Evolutionary conservation across 2,329 filamentous ascomycete genomes (phyloP).

Genomic region (Trichoderma polysporum): DNA sequence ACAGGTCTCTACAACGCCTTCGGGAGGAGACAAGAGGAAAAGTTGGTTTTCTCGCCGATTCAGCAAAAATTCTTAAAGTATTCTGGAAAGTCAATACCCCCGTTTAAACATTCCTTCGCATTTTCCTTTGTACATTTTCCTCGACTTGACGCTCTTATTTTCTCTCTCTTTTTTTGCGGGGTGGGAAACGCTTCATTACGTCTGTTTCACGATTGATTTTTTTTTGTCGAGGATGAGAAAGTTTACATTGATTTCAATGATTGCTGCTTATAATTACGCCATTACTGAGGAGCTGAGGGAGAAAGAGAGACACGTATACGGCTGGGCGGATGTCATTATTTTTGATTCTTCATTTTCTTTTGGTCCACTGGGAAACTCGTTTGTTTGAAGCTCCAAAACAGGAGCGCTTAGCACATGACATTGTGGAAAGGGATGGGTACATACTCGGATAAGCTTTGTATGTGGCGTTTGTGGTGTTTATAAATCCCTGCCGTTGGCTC

Average conservation of each 20-base stretch:
- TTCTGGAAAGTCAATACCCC: not conserved
- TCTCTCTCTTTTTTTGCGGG: not conserved
- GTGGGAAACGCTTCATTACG: not conserved
- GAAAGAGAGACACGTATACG: constrained; percentile 3
- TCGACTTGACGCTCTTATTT: not conserved
- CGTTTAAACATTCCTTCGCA: constrained; percentile 5
- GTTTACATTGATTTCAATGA: not conserved
- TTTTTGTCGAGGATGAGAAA: not conserved
- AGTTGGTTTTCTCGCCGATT: constrained; percentile 87
- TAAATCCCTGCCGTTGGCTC: constrained; percentile 16
- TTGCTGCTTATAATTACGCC: constrained; percentile 16
- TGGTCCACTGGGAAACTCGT: constrained; percentile 6
- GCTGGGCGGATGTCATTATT: constrained; percentile 3
- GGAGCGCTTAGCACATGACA: constrained; percentile 17
- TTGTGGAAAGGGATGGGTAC: constrained; percentile 21
- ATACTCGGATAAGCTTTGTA: constrained; percentile 25
- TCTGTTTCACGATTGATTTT: constrained; percentile 11
- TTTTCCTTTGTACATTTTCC: constrained; percentile 11
- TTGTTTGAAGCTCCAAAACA: constrained; percentile 12
- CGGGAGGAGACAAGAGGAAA: constrained; percentile 69
- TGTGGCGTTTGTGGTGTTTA: constrained; percentile 23
- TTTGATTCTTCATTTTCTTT: not conserved
- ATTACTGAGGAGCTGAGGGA: not conserved
- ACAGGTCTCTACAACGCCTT: constrained; percentile 30
- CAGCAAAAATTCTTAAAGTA: constrained; percentile 54